Conservation (phyloP, 495 filamentous ascomycete genomes). For the Talaromyces proteolyticus region DNA sequence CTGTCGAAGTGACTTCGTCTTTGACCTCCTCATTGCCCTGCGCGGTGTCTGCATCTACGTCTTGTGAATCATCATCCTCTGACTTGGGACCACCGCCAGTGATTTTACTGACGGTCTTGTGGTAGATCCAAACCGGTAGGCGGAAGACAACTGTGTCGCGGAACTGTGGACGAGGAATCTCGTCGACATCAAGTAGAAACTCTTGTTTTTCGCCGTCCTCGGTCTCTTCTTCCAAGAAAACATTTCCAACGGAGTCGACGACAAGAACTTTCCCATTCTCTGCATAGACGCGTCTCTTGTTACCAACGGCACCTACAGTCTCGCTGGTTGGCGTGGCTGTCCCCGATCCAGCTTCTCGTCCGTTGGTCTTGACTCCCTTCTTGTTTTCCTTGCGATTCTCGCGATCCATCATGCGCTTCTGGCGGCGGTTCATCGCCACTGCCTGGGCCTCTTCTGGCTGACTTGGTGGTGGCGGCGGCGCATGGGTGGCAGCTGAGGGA, state of each 20-base stretch:
- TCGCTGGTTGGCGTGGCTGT: constrained; percentile 45
- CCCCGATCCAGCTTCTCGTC: constrained; percentile 29
- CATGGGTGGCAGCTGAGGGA: constrained; percentile 28
- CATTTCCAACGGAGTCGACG: constrained; percentile 85
- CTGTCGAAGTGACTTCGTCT: neutral
- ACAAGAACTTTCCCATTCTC: constrained; percentile 94
- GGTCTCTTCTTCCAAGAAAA: constrained; percentile 84
- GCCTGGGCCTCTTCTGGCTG: constrained; percentile 31
- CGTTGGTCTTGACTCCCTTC: constrained; percentile 28
- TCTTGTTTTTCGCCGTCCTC: constrained; percentile 80
- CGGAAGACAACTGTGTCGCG: constrained; percentile 64
- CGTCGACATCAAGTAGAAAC: constrained; percentile 73
- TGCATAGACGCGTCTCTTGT: constrained; percentile 77
- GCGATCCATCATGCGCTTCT: constrained; percentile 81
- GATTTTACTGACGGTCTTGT: constrained; percentile 49
- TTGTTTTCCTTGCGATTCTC: constrained; percentile 65
- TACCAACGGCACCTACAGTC: constrained; percentile 47
- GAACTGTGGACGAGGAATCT: constrained; percentile 59
- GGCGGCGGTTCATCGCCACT: constrained; percentile 65
- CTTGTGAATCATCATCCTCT: neutral
- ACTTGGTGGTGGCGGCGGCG: constrained; percentile 30
- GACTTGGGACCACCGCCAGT: neutral
- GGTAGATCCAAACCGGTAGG: constrained; percentile 61
- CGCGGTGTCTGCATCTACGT: neutral
- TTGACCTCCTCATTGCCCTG: neutral